A percentile compares a stretch with the other conserved stretches of the same genome.
These are phyloP conservation scores for Verticillium nonalfalfae DNA, from an alignment of 2,329 filamentous ascomycete genomes.

Conservation along the genomic window DNA sequence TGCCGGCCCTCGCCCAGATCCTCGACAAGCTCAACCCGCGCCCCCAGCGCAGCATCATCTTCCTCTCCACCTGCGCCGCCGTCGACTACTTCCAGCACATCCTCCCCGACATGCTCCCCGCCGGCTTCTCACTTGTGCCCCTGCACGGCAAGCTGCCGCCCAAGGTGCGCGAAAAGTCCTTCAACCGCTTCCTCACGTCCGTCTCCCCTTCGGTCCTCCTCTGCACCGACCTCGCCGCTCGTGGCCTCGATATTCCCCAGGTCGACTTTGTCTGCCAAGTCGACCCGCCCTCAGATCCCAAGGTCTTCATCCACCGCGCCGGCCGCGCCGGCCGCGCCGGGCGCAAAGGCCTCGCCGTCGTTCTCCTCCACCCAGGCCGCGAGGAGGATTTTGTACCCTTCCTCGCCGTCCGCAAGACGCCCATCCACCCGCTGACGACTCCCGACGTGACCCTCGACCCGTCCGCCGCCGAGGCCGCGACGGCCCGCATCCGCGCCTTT, in stretches of 20 bases:
- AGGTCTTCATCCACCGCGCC: slow-evolving; percentile 90
- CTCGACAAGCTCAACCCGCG: slow-evolving; percentile 62
- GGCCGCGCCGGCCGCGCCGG: slow-evolving; percentile 88
- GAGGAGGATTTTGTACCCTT: slow-evolving; percentile 91
- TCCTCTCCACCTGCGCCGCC: slow-evolving; percentile 86
- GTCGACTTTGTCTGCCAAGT: slow-evolving; percentile 89
- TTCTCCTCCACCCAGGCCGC: slow-evolving; percentile 75
- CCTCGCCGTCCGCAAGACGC: slow-evolving; percentile 79
- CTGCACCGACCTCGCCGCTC: slow-evolving; percentile 86
- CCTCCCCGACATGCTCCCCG: slow-evolving; percentile 65
- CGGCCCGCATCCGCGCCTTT: slow-evolving; percentile 54
- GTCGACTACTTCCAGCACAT: slow-evolving; percentile 91
- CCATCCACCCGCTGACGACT: slow-evolving; percentile 57
- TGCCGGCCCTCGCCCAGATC: slow-evolving; percentile 67
- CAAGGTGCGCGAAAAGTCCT: slow-evolving; percentile 83
- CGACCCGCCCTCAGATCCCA: slow-evolving; percentile 77
- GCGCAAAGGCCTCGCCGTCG: slow-evolving; percentile 74
- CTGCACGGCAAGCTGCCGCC: slow-evolving; percentile 89
- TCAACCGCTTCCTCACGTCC: slow-evolving; percentile 70
- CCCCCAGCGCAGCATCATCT: slow-evolving; percentile 83
- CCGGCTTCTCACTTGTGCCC: slow-evolving; percentile 64
- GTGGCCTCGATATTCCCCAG: slow-evolving; percentile 85
- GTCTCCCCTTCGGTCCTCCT: slow-evolving; percentile 74
- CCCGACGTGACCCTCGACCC: slow-evolving; percentile 52
- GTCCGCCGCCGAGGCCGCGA: slow-evolving; percentile 51